Evolutionary conservation across 768 basidiomycete genomes (phyloP).

Genomic region (Boletus rubescentipes): DNA sequence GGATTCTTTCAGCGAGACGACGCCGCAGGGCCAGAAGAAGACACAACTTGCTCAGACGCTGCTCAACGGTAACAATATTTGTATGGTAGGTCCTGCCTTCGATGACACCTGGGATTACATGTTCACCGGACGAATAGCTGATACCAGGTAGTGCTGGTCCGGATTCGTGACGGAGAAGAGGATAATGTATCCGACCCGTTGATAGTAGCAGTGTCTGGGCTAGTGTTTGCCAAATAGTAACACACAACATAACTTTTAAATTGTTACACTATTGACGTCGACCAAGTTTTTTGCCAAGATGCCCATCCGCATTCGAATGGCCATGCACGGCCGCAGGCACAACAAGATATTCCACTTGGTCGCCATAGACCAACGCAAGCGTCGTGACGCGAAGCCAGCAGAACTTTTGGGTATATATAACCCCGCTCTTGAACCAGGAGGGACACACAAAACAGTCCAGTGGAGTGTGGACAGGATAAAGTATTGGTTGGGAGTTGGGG

Average conservation of each 20-base stretch:
- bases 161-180: slow-evolving; percentile 34
- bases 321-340: slow-evolving; percentile 76
- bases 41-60: slow-evolving; percentile 86
- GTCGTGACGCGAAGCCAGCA: slow-evolving; percentile 82
- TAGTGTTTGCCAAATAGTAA: slow-evolving; percentile 26
- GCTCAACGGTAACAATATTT: slow-evolving; percentile 94
- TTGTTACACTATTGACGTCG: neutral
- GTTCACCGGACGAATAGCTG: slow-evolving; percentile 39
- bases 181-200: too few relatives aligned
- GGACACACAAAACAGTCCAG: slow-evolving; percentile 68
- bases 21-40: slow-evolving; percentile 76
- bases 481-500: slow-evolving; percentile 87
- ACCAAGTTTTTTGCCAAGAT: slow-evolving; percentile 43
- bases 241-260: slow-evolving; percentile 10
- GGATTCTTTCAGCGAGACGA: slow-evolving; percentile 65
- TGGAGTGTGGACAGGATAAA: slow-evolving; percentile 92
- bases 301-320: slow-evolving; percentile 83
- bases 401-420: slow-evolving; percentile 86
- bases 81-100: slow-evolving; percentile 66
- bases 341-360: slow-evolving; percentile 82
- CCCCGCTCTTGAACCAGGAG: slow-evolving; percentile 54
- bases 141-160: slow-evolving; percentile 74
- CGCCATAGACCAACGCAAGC: slow-evolving; percentile 67
- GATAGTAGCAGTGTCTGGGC: neutral
- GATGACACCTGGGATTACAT: neutral